A percentile compares a stretch with the other conserved stretches of the same genome.
phyloP scores from a whole-genome alignment of 768 basidiomycete species.

The Leccinum broughii region DNA sequence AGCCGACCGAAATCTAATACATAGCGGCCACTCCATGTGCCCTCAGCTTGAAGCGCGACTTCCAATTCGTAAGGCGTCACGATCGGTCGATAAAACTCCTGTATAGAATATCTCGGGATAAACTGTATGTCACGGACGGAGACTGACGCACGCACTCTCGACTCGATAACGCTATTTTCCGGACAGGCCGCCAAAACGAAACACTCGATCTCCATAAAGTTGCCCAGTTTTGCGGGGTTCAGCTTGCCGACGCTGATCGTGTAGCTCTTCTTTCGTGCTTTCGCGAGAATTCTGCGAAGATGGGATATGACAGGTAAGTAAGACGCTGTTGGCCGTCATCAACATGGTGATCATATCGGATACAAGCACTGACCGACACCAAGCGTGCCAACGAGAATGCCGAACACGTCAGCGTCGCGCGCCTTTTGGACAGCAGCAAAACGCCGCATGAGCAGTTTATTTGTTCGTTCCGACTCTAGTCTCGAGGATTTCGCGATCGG shows the following conservation, averaged over 20 bases:
- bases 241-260: constrained; percentile 95
- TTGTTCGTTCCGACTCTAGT: constrained; percentile 68
- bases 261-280: constrained; percentile 84
- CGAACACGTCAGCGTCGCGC: constrained; percentile 90
- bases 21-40: constrained; percentile 75
- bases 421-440: constrained; percentile 87
- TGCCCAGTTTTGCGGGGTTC: constrained; percentile 92
- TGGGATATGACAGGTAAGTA: constrained; percentile 85
- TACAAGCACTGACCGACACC: constrained; percentile 65
- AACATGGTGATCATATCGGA: not conserved
- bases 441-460: constrained; percentile 84
- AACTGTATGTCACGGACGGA: not conserved
- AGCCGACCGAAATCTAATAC: constrained; percentile 74
- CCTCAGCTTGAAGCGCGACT: constrained; percentile 70
- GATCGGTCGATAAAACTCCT: constrained; percentile 92
- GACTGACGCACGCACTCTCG: constrained; percentile 46
- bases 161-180: constrained; percentile 83
- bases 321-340: constrained; percentile 48
- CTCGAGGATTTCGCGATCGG: constrained; percentile 49
- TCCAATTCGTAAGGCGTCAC: constrained; percentile 92
- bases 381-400: constrained; percentile 91
- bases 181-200: constrained; percentile 94
- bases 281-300: constrained; percentile 67
- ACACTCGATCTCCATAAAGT: constrained; percentile 95
- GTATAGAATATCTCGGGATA: not conserved